phyloP scores from a whole-genome alignment of 2,329 filamentous ascomycete species.

The Ambrosiella beaveri region DNA sequence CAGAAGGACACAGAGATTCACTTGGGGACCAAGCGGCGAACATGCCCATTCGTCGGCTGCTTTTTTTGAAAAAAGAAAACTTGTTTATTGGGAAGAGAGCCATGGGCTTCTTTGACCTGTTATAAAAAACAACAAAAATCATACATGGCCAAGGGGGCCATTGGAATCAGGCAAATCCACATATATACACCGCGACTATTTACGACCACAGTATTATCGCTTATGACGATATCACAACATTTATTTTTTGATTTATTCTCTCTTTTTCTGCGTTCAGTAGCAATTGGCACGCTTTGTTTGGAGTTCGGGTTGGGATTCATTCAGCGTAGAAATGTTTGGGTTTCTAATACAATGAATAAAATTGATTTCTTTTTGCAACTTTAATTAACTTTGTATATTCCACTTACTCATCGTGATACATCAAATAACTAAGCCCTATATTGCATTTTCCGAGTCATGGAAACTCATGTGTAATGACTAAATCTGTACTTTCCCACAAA shows the following conservation, averaged over 20 bases:
- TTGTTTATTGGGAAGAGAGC: background rate
- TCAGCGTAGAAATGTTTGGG: background rate
- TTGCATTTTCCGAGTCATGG: no score
- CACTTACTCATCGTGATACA: no score
- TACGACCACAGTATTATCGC: background rate
- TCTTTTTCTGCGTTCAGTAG: background rate
- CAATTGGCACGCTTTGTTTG: background rate
- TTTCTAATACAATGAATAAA: background rate
- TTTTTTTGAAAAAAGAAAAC: background rate
- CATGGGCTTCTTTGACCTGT: background rate
- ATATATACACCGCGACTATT: no score
- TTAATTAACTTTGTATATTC: no score
- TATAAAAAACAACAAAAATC: background rate
- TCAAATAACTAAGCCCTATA: no score
- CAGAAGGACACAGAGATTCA: background rate
- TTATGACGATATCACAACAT: background rate
- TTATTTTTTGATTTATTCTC: background rate
- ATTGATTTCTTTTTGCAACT: no score
- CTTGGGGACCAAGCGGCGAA: constrained; percentile 2
- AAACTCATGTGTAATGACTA: no score
- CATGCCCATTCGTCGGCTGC: constrained; percentile 8
- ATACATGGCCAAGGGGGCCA: background rate
- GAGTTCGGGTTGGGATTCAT: background rate
- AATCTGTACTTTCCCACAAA: no score
- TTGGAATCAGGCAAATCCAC: background rate